These are phyloP conservation scores for Boletellus deceptivus DNA, from an alignment of 1,284 basidiomycete species.

Conservation along the genomic window DNA sequence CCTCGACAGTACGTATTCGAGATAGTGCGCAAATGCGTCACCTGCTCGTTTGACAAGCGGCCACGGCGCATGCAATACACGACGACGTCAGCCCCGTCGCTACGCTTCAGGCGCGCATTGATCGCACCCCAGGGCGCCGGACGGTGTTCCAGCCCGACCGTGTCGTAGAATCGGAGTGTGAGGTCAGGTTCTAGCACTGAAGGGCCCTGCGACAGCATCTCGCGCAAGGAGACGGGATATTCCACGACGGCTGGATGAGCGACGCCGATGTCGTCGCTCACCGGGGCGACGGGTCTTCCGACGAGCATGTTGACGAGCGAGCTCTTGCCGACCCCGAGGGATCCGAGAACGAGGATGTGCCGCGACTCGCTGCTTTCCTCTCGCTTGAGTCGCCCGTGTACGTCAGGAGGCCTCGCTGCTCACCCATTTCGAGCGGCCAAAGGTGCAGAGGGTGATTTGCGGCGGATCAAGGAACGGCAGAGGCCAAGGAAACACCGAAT, in stretches of 20 bases:
- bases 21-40: slow-evolving; percentile 16
- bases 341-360: slow-evolving; percentile 27
- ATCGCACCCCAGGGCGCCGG: slow-evolving; percentile 20
- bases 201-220: slow-evolving; percentile 3
- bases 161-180: slow-evolving; percentile 21
- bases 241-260: slow-evolving; percentile 20
- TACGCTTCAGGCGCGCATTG: slow-evolving; percentile 12
- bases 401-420: slow-evolving; percentile 2
- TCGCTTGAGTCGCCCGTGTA: slow-evolving; percentile 2
- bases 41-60: slow-evolving; percentile 22
- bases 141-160: slow-evolving; percentile 22
- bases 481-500: background rate
- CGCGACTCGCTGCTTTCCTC: slow-evolving; percentile 8
- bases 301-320: slow-evolving; percentile 29
- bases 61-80: slow-evolving; percentile 30
- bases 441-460: background rate
- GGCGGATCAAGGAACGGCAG: slow-evolving; percentile 1
- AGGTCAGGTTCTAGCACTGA: background rate
- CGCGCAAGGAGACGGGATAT: slow-evolving; percentile 9
- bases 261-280: slow-evolving; percentile 21
- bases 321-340: slow-evolving; percentile 30
- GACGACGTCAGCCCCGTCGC: slow-evolving; percentile 17
- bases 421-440: slow-evolving; percentile 6
- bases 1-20: slow-evolving; percentile 18
- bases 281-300: slow-evolving; percentile 21